Evolutionary conservation across 495 filamentous ascomycete species (phyloP), one percentile per base, ranked within the genome.

Genomic region (Neurospora terricola): DNA sequence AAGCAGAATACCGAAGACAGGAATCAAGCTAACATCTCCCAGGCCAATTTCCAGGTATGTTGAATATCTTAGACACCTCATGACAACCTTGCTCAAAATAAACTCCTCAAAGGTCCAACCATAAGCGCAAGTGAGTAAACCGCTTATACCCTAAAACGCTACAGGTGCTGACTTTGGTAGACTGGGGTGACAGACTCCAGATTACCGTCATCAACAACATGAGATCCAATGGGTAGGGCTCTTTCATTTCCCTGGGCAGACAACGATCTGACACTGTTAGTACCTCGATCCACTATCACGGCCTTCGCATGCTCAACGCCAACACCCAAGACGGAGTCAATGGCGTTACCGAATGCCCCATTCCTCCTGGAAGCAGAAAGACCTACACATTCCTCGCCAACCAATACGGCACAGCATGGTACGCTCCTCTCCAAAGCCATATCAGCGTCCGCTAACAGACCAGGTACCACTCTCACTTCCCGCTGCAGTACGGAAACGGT

Each of bases 151-250:
- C 7, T 10, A 23, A 0, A 1, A 16, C 21, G 73, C 84, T 83
- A 6, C 14, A 12, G 11, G 0, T 3, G 4, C 43, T 62, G 9
- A 73, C 40, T 9, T 23, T 21, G 0, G 34, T 3, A 78, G 83
- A 91, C 72, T 89, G 88, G 86, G 88, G 88, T 16, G 89, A 91
- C 71, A 87, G 79, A 70, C 82, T 91, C 70, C 77, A 86, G 38
- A 80, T 91, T 37, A 86, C 79, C 38, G 85, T 91, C 4, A 81
- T 81, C 27, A 92, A 91, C 77, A 81, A 82, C 27, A 72, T 89
- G 21, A 62, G 73, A 0, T 76, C 80, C 23, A 84, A 88, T 48
- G 82, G 80, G 79, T 80, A 36, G 30, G 73, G 71, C 39, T 2
- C 75, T 0, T 27, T 14, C 37, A 18, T 40, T 11, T 11, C 16